Percentiles rank a stretch among this genome's conserved stretches.
phyloP scores from a whole-genome alignment of 805 yeast species.

The Metschnikowia henanensis region DNA sequence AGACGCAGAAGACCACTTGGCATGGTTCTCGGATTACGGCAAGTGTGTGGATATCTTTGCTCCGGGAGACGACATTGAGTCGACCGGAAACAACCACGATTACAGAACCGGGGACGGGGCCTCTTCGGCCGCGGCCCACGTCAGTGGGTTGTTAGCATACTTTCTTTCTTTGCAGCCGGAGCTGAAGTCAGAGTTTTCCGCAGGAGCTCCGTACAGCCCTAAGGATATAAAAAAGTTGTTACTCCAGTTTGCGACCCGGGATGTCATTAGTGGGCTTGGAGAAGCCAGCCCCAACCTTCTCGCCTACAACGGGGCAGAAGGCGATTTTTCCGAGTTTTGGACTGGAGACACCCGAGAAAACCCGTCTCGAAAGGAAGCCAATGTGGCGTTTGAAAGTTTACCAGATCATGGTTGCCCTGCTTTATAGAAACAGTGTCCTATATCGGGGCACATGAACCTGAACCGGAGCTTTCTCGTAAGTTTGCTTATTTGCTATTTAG shows the following conservation, averaged over 20 bases:
- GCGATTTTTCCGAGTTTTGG: no score
- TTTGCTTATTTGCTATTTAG: no score
- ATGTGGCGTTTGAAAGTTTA: no score
- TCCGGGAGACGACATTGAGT: conserved; percentile 87
- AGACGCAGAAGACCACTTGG: conserved; percentile 82
- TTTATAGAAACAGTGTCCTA: no score
- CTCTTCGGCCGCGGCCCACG: conserved; percentile 77
- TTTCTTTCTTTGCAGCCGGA: conserved; percentile 34
- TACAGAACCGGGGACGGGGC: conserved; percentile 58
- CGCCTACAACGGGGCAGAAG: no score
- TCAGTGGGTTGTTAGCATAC: conserved; percentile 61
- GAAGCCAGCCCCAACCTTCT: conserved; percentile 63
- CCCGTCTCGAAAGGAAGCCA: no score
- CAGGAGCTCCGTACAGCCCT: conserved; percentile 46
- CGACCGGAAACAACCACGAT: conserved; percentile 28
- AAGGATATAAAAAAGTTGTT: conserved; percentile 42
- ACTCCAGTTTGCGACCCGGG: conserved; percentile 44
- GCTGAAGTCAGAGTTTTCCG: conserved; percentile 21
- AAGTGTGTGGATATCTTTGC: conserved; percentile 94
- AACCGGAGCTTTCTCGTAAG: no score
- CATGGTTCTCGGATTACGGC: conserved; percentile 94
- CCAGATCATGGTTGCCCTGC: no score
- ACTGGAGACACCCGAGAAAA: no score
- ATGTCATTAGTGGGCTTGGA: conserved; percentile 46
- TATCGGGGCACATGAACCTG: no score